phyloP scores from a whole-genome alignment of 768 basidiomycete genomes.

The Boletus tylopilopsis region DNA sequence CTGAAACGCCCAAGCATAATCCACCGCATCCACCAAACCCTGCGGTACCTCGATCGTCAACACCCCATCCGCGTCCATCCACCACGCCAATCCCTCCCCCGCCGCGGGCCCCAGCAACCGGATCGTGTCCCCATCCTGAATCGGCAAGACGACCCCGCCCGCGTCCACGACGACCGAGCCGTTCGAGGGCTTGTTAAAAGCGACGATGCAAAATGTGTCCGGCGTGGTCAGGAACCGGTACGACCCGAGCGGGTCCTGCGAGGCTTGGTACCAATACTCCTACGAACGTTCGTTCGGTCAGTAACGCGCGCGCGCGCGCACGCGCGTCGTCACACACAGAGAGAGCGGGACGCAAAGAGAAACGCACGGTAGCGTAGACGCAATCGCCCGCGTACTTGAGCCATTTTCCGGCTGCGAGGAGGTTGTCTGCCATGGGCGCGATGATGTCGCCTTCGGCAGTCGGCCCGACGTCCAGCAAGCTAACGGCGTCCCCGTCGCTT shows the following conservation, averaged over 20 bases:
- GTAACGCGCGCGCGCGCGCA: neutral
- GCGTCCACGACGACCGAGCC: slow-evolving; percentile 34
- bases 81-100: neutral
- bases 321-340: too few relatives aligned
- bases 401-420: slow-evolving; percentile 52
- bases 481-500: too few relatives aligned
- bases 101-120: slow-evolving; percentile 35
- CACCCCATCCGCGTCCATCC: slow-evolving; percentile 25
- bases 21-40: slow-evolving; percentile 19
- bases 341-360: too few relatives aligned
- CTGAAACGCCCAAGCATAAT: slow-evolving; percentile 41
- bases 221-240: slow-evolving; percentile 49
- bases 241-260: slow-evolving; percentile 33
- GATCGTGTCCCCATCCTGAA: slow-evolving; percentile 42
- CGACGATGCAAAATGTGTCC: slow-evolving; percentile 48
- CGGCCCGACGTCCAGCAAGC: slow-evolving; percentile 52
- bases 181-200: slow-evolving; percentile 35
- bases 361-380: slow-evolving; percentile 49
- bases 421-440: slow-evolving; percentile 41
- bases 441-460: slow-evolving; percentile 54
- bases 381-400: slow-evolving; percentile 47
- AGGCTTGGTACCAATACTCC: slow-evolving; percentile 48
- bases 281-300: slow-evolving; percentile 12
- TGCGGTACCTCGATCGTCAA: slow-evolving; percentile 31
- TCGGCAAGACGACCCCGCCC: slow-evolving; percentile 37